Conservation (phyloP, 306 rosid species). For the Rosa lucieae region DNA sequence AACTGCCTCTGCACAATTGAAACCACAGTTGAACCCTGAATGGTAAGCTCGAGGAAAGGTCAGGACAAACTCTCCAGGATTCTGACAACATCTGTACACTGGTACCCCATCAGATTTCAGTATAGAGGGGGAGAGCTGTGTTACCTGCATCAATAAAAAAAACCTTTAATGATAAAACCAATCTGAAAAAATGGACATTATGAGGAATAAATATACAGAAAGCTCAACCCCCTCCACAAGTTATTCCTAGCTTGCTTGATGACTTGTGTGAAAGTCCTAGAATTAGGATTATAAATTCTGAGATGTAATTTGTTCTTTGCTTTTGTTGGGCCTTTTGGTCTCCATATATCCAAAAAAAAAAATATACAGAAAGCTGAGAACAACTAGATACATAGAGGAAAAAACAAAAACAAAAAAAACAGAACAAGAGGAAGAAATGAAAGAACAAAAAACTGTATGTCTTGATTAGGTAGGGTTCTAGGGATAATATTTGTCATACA, state of each 20-base stretch:
- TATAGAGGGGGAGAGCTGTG: conserved; percentile 96
- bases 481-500: neutral
- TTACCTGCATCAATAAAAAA: conserved; percentile 58
- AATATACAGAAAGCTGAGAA: neutral
- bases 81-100: conserved; percentile 92
- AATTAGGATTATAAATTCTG: no score
- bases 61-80: conserved; percentile 93
- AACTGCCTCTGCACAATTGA: conserved; percentile 99
- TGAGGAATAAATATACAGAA: neutral
- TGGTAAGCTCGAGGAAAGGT: conserved; percentile 99
- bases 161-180: neutral
- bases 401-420: neutral
- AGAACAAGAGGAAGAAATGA: no score
- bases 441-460: neutral
- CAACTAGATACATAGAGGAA: neutral
- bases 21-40: conserved; percentile 96
- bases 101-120: conserved; percentile 90
- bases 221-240: no score
- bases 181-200: neutral
- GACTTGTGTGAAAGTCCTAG: no score
- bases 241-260: no score
- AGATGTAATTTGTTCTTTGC: no score
- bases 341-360: neutral
- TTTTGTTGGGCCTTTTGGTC: no score
- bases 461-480: neutral